phyloP scores from a whole-genome alignment of 768 basidiomycete genomes.

The Phylloporus sp. region DNA sequence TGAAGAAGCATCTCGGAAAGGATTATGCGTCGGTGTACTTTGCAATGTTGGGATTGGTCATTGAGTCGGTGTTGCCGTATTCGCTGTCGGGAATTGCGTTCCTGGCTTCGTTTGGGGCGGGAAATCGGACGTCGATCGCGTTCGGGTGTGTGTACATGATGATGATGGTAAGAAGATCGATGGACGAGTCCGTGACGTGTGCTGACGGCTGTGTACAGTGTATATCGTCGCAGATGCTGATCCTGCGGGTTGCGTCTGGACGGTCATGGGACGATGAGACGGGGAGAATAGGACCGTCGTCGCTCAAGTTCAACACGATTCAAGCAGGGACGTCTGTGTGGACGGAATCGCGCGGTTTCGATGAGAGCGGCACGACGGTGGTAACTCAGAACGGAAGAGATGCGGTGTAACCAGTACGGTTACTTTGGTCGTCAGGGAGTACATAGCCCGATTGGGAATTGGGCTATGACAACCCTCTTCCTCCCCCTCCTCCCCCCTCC shows the following conservation, averaged over 20 bases:
- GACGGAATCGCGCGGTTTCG: background rate
- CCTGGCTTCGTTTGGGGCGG: conserved; percentile 17
- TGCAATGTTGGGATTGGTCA: conserved; percentile 8
- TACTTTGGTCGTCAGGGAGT: conserved; percentile 4
- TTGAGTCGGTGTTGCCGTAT: conserved; percentile 27
- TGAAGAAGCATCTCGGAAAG: conserved; percentile 13
- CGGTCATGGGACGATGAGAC: conserved; percentile 15
- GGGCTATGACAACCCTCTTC: background rate
- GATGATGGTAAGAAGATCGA: conserved; percentile 18
- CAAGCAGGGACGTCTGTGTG: background rate
- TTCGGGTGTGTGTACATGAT: conserved; percentile 19
- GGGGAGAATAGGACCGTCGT: background rate
- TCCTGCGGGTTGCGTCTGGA: conserved; percentile 21
- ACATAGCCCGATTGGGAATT: conserved; percentile 13
- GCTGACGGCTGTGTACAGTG: conserved; percentile 12
- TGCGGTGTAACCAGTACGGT: background rate
- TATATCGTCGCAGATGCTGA: conserved; percentile 25
- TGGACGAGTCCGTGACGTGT: background rate
- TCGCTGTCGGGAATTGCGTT: conserved; percentile 24
- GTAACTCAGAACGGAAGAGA: background rate
- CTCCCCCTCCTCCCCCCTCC: background rate
- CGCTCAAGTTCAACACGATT: conserved; percentile 11
- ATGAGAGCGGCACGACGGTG: background rate
- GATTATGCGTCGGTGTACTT: conserved; percentile 22
- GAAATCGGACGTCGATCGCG: conserved; percentile 9